Evolutionary conservation across 2,329 filamentous ascomycete species (phyloP), one percentile per base, ranked within the genome.

Genomic region (Microthyrium microscopicum): DNA sequence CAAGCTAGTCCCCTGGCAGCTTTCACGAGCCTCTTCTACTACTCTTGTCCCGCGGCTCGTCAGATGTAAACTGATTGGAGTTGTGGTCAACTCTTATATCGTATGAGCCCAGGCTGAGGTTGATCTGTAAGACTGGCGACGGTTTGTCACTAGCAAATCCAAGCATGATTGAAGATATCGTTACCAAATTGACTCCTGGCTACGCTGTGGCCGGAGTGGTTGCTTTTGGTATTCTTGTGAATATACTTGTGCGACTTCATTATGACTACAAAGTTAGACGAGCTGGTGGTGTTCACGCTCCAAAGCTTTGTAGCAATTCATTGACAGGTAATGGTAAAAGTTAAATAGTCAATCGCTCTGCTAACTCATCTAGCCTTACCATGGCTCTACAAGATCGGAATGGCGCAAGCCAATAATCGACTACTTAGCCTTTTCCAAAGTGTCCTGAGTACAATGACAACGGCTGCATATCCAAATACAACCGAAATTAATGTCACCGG

Each of bases 401-500:
- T 9, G 26, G 26, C 26, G 8, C 26, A 29, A 16, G 26, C 26
- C 8, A 9, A 8, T 9, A 29, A 29, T 16, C 12, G 17, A 9
- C 12, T 29, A 17, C 26, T 29, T 16, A 17, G 11, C 26, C 17
- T 29, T 16, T 29, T 29, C 15, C 26, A 17, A 9, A 9, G 12
- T 9, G 26, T 16, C 13, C 15, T 29, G 13, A 12, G 11, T 12
- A 29, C 12, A 17, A 9, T 12, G 15, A 29, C 9, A 7, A 9
- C 26, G 7, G 8, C 8, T 7, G 26, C 26, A 12, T n/a, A n/a
- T n/a, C 26, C 26, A 7, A 8, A 29, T 9, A 15, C 17, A 8
- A 15, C 17, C 17, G 26, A 29, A 15, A 29, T 29, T 16, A 29
- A 29, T 15, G 26, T 29, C 7, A 29, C 26, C 9, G 26, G 26